Evolutionary conservation across 2,329 filamentous ascomycete species (phyloP).

Genomic region (Epichloe coenophiala): DNA sequence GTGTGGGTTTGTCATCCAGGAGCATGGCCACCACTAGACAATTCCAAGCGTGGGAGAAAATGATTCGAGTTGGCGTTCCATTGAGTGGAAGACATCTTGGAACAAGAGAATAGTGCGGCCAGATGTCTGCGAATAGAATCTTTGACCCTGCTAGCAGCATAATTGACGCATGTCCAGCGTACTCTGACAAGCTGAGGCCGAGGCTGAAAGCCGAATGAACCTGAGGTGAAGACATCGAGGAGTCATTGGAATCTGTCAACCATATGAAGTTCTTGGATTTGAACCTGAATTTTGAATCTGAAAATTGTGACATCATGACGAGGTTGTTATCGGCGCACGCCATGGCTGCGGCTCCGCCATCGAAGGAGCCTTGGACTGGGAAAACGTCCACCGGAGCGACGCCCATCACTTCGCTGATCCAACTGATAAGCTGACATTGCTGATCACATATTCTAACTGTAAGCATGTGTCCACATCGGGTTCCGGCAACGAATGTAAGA

Average conservation of each 20-base stretch:
- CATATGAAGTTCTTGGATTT: slow-evolving; percentile 33
- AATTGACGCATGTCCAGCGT: slow-evolving; percentile 26
- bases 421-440: slow-evolving; percentile 11
- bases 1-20: slow-evolving; percentile 28
- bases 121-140: slow-evolving; percentile 40
- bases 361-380: slow-evolving; percentile 13
- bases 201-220: slow-evolving; percentile 35
- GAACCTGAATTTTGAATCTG: slow-evolving; percentile 17
- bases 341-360: slow-evolving; percentile 21
- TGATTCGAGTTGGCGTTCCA: slow-evolving; percentile 35
- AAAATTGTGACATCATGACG: slow-evolving; percentile 27
- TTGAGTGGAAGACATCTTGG: slow-evolving; percentile 34
- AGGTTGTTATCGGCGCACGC: slow-evolving; percentile 36
- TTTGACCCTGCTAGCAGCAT: slow-evolving; percentile 36
- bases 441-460: slow-evolving; percentile 19
- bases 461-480: slow-evolving; percentile 37
- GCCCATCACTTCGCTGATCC: slow-evolving; percentile 21
- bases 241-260: slow-evolving; percentile 35
- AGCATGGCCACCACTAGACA: slow-evolving; percentile 40
- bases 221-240: slow-evolving; percentile 29
- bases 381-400: slow-evolving; percentile 23
- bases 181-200: slow-evolving; percentile 23
- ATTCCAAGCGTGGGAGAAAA: slow-evolving; percentile 40
- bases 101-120: slow-evolving; percentile 30
- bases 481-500: slow-evolving; percentile 30